phyloP scores from a whole-genome alignment of 495 filamentous ascomycete species.

The Pseudomonodictys pantanalensis region DNA sequence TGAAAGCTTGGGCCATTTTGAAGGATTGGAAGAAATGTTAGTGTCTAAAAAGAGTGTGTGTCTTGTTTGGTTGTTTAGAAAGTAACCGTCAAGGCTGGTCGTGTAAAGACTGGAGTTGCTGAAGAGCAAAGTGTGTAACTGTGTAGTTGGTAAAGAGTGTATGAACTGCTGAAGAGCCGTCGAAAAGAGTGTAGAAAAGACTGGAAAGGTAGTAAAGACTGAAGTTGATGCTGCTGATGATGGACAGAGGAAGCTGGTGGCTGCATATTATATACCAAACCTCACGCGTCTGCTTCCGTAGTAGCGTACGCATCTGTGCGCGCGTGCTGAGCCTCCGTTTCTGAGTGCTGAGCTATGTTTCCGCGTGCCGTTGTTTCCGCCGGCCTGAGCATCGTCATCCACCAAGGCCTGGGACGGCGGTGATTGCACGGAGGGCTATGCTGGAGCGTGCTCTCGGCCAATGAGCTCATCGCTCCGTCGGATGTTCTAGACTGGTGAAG shows the following conservation, averaged over 20 bases:
- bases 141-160: not conserved
- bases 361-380: too few relatives aligned
- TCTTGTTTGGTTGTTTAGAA: too few relatives aligned
- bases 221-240: not conserved
- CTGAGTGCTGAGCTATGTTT: too few relatives aligned
- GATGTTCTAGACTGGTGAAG: too few relatives aligned
- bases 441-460: not conserved
- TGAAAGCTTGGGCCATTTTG: not conserved
- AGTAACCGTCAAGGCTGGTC: too few relatives aligned
- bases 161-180: not conserved
- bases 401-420: not conserved
- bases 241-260: not conserved
- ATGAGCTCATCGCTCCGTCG: too few relatives aligned
- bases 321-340: too few relatives aligned
- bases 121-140: not conserved
- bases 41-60: not conserved
- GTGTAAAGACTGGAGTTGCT: not conserved
- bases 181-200: not conserved
- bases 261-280: not conserved
- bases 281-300: not conserved
- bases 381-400: not conserved
- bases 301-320: not conserved
- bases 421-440: not conserved
- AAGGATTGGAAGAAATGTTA: not conserved
- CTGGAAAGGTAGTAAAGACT: not conserved